Conservation (phyloP, 139 green algal genomes). For the Ettlia oleoabundans region DNA sequence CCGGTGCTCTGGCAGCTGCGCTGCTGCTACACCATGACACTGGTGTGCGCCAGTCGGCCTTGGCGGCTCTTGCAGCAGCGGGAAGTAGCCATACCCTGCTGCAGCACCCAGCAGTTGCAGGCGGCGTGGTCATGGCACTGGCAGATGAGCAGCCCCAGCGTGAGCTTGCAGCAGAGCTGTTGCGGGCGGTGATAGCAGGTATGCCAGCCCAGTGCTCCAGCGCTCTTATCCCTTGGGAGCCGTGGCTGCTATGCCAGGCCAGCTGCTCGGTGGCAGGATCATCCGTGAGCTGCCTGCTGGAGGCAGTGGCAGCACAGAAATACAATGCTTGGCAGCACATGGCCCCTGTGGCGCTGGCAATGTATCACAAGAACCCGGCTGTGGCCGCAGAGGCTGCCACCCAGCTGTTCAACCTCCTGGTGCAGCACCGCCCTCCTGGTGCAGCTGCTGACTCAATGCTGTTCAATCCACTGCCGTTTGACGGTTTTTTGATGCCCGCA, state of each 20-base stretch:
- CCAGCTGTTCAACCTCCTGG: neutral
- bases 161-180: slow-evolving; percentile 8
- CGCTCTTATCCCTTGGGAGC: slow-evolving; percentile 8
- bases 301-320: neutral
- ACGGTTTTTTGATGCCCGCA: neutral
- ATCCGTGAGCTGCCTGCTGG: neutral
- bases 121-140: neutral
- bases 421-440: neutral
- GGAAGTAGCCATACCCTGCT: neutral
- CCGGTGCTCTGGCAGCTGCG: neutral
- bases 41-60: neutral
- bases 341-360: neutral
- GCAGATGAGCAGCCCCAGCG: neutral
- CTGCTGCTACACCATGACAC: neutral
- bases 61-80: neutral
- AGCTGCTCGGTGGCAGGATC: neutral
- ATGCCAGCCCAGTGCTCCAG: neutral
- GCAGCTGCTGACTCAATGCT: neutral
- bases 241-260: slow-evolving; percentile 6
- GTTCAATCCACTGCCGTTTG: slow-evolving; percentile 3
- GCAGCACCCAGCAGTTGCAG: neutral
- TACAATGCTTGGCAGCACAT: neutral
- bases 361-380: neutral
- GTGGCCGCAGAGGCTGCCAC: neutral
- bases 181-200: neutral